Percentiles rank a stretch among this genome's conserved stretches.
Conservation (phyloP, 345 rosid species). For the Trapa incisa region DNA sequence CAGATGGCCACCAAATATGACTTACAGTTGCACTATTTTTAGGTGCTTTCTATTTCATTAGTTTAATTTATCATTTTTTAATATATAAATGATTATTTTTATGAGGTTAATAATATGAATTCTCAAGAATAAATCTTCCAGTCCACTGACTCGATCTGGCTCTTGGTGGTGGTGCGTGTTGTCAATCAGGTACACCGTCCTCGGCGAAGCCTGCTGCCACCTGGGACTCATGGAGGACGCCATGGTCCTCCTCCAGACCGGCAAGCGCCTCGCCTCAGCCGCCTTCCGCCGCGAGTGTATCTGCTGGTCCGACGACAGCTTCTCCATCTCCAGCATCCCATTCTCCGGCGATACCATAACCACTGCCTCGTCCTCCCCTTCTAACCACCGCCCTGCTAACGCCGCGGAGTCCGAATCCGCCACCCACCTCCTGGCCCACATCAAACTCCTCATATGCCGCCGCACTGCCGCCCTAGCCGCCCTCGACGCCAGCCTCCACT, state of each 20-base stretch:
- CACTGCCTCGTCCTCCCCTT: slow-evolving; percentile 25
- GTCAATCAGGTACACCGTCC: slow-evolving; percentile 46
- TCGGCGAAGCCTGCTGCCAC: slow-evolving; percentile 91
- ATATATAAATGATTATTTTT: no score
- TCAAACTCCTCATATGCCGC: slow-evolving; percentile 78
- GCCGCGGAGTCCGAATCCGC: slow-evolving; percentile 39
- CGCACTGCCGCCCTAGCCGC: slow-evolving; percentile 85
- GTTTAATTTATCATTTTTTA: not conserved
- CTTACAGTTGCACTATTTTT: not conserved
- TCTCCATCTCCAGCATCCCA: slow-evolving; percentile 32
- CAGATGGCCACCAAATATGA: not conserved
- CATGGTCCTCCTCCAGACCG: not conserved
- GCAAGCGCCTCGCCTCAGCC: no score
- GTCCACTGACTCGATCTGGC: not conserved
- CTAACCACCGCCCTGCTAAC: slow-evolving; percentile 12
- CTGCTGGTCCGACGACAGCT: slow-evolving; percentile 86
- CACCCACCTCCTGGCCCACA: slow-evolving; percentile 60
- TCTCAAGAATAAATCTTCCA: no score
- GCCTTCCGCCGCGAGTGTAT: slow-evolving; percentile 38
- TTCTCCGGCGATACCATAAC: slow-evolving; percentile 11
- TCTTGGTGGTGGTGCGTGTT: not conserved
- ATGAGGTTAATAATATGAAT: not conserved
- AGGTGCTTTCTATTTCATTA: not conserved
- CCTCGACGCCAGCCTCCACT: slow-evolving; percentile 58
- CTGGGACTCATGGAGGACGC: slow-evolving; percentile 97